Evolutionary conservation across 345 rosid genomes (phyloP), one percentile per base, ranked within the genome.

Genomic region (Sapria himalayana): DNA sequence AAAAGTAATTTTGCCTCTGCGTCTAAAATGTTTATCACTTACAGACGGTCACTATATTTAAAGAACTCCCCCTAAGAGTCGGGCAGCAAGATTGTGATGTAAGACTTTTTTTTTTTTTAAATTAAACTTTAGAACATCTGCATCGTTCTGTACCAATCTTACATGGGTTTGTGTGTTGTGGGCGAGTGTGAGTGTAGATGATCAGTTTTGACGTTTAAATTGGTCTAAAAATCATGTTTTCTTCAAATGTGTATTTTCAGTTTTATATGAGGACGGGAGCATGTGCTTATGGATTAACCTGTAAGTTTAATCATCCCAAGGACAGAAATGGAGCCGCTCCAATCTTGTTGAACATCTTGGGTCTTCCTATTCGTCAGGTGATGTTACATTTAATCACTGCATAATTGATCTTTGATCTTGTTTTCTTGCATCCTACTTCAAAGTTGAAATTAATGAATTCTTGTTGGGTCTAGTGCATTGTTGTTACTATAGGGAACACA

Each of bases 251-350:
- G 33, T 3, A 31, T n/a, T 45, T 46, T 65, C 73, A 80, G 86
- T 80, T 73, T 56, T 80, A 48, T 65, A 38, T 80, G 32, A 80
- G 71, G 75, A 80, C 93, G 27, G 93, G 93, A 36, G 76, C 84
- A 20, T 80, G 93, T 69, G 76, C 76, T 57, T 80, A 73, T 48
- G 93, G 86, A 36, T 29, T 78, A 22, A 71, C 86, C 8, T 80
- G 93, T 63, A 80, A 80, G 65, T 80, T 71, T 57, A 82, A 80
- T 54, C 93, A 80, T 54, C 86, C 93, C 42, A 80, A 73, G 51
- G 86, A 79, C 55, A 70, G 85, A 61, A 75, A 79, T 45, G 92
- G 92, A 49, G 92, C 85, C 43, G 92, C 76, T 55, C 85, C 78
- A 3, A 71, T 73, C 48, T 58, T 58, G 43, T 80, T 73, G 45